Conservation (phyloP, 768 basidiomycete genomes). For the Pisolithus sp. region DNA sequence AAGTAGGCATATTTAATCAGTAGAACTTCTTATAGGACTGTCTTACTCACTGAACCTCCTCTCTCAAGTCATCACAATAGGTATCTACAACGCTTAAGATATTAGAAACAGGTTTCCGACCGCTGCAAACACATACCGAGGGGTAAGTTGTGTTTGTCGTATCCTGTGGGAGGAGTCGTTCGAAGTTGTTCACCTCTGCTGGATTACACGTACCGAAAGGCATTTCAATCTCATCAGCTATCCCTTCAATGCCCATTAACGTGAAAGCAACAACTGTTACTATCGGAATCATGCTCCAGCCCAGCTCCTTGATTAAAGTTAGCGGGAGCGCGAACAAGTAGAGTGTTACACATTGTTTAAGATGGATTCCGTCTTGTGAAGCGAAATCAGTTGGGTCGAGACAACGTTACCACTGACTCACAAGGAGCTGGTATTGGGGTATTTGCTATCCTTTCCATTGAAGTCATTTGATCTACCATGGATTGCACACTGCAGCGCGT, state of each 20-base stretch:
- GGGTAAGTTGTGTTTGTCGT: conserved; percentile 65
- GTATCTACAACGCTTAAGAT: conserved; percentile 43
- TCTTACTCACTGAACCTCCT: conserved; percentile 68
- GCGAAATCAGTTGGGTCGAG: conserved; percentile 6
- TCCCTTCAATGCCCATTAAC: conserved; percentile 92
- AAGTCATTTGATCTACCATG: conserved; percentile 80
- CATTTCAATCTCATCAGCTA: conserved; percentile 92
- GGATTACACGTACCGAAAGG: conserved; percentile 64
- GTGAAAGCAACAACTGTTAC: conserved; percentile 86
- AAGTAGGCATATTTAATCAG: conserved; percentile 6
- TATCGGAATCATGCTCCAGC: conserved; percentile 80
- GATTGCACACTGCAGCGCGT: conserved; percentile 45
- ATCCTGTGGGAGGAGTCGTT: conserved; percentile 32
- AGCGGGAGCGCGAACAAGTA: conserved; percentile 90
- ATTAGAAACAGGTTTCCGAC: background rate
- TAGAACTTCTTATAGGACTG: background rate
- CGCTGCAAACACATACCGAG: conserved; percentile 45
- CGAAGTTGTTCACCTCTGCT: conserved; percentile 1
- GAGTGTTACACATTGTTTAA: conserved; percentile 92
- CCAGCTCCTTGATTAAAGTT: conserved; percentile 74
- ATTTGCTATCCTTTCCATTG: conserved; percentile 89
- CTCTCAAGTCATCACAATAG: conserved; percentile 80
- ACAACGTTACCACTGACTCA: conserved; percentile 26
- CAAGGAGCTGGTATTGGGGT: conserved; percentile 78
- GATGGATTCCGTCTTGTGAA: conserved; percentile 72